Base-by-base conservation (phyloP, 129 eudicot genomes). In the Deinandra increscens region DNA sequence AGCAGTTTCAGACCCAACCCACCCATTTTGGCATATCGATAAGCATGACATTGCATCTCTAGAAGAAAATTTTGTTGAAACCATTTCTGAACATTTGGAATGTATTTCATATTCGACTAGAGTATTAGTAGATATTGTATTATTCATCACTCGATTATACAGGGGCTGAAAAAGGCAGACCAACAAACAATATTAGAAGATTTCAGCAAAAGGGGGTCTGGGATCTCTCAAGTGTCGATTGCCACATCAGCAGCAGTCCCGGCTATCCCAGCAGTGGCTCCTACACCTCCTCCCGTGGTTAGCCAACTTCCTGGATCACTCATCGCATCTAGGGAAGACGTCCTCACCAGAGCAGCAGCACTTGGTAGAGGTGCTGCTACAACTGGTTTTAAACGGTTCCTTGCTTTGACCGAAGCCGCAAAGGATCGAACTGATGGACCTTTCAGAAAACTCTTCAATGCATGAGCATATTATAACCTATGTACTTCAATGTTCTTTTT, bases 361-460 rank as follows among this genome's bases (percentile, higher is more conserved):
- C 84, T 93, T 0, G 98, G 97, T 17, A 86, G 95, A 83, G 99
- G 97, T 55, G 97, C 97, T 15, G 95, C 97, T 8, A 89, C 99
- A 6, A 93, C 95, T 13, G 95, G 97, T 46, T 87, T 93, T 69
- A 88, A 91, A 77, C 80, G 90, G 68, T 84, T 93, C 82, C 93
- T 93, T 76, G 97, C 97, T 43, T 75, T 93, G 60, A 93, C 99
- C 3, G 99, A 93, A 80, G 91, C 99, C 37, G 94, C 91, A 36
- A 89, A 87, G 70, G 97, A 93, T 78, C 83, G 97, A 5, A 93
- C 89, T 50, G 97, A 89, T 46, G 98, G 98, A 12, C 82, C 98
- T n/a, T 81, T 93, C 23, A 85, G 99, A 83, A 93, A 93, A 75
- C 90, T 93, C 34, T 93, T 93, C 75, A 89, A 81, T 74, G 63